Evolutionary conservation across 441 rosid genomes (phyloP).

Genomic region (Breynia disticha): DNA sequence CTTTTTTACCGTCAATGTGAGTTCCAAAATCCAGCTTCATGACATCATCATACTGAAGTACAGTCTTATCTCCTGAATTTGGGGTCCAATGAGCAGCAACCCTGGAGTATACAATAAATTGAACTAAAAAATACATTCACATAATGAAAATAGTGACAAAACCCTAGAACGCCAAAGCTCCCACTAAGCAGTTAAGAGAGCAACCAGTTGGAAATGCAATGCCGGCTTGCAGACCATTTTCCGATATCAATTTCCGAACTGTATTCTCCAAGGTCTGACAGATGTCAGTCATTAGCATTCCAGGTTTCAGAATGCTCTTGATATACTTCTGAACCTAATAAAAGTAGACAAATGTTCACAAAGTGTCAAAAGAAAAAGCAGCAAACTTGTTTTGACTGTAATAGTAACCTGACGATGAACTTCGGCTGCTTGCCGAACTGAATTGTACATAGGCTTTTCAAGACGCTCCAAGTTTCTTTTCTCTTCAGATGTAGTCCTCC

Average conservation of each 20-base stretch:
- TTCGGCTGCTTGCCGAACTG: conserved; percentile 94
- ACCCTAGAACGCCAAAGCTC: conserved; percentile 1
- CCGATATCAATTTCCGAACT: conserved; percentile 81
- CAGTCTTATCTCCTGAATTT: conserved; percentile 88
- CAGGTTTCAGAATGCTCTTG: conserved; percentile 72
- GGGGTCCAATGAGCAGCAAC: conserved; percentile 99
- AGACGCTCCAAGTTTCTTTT: conserved; percentile 86
- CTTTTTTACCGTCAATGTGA: conserved; percentile 69
- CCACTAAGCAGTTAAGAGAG: conserved; percentile 71
- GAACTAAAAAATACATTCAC: conserved; percentile 9
- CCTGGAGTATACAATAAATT: conserved; percentile 30
- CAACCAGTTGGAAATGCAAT: conserved; percentile 99
- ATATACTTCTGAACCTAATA: conserved; percentile 76
- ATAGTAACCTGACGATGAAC: conserved; percentile 88
- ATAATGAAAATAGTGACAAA: conserved; percentile 2
- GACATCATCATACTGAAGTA: conserved; percentile 93
- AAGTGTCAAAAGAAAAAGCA: conserved; percentile 3
- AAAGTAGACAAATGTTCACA: conserved; percentile 12
- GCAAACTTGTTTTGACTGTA: neutral
- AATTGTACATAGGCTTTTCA: conserved; percentile 74
- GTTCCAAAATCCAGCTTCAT: conserved; percentile 98
- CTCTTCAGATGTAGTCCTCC: conserved; percentile 97
- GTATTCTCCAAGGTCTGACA: conserved; percentile 86
- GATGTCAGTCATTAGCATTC: conserved; percentile 90
- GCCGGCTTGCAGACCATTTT: conserved; percentile 94